Evolutionary conservation across 2,329 filamentous ascomycete species (phyloP), one percentile per base, ranked within the genome.

Genomic region (Hymenotorrendiella dingleyae): DNA sequence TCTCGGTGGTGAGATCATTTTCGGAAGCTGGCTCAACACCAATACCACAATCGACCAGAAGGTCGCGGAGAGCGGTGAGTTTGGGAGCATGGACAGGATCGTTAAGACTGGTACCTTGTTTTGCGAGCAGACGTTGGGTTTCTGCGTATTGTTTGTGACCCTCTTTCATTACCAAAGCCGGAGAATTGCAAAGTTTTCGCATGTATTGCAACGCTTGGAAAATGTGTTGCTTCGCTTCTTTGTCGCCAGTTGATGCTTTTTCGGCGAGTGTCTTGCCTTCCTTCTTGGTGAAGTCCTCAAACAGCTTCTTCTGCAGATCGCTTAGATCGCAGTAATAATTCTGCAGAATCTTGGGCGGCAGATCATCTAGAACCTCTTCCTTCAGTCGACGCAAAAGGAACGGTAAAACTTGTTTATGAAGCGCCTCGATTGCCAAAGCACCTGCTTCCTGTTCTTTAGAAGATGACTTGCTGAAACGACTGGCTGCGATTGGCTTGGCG

Each of bases 161-260:
- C 40, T 93, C 89, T 60, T 96, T 97, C 74, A 98, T 87, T 8
- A 98, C 93, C 52, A 98, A 74, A 0, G 93, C 89, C 0, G 93
- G 93, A 3, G 93, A 96, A 63, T 98, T 98, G 75, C 93, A 98
- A 5, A 98, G 78, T 68, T 97, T 97, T 48, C 94, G 88, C 94
- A 98, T 98, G 67, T 98, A 98, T 63, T 98, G 94, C 33, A 98
- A 68, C 4, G 94, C 93, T 64, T 97, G 91, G 84, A 98, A 98
- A 54, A 98, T 98, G 64, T 98, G 93, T 63, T 94, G 86, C 64
- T 98, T 98, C 53, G 89, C 83, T 49, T 94, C 87, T 62, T 94
- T 94, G 60, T 96, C 91, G 21, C 85, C 82, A 21, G 81, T 82
- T 11, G 84, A 82, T 10, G 91, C 88, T 60, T 94, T 88, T 22